A percentile compares a stretch with the other conserved stretches of the same genome.
Evolutionary conservation across 306 rosid genomes (phyloP).

Genomic region (Casuarina glauca): DNA sequence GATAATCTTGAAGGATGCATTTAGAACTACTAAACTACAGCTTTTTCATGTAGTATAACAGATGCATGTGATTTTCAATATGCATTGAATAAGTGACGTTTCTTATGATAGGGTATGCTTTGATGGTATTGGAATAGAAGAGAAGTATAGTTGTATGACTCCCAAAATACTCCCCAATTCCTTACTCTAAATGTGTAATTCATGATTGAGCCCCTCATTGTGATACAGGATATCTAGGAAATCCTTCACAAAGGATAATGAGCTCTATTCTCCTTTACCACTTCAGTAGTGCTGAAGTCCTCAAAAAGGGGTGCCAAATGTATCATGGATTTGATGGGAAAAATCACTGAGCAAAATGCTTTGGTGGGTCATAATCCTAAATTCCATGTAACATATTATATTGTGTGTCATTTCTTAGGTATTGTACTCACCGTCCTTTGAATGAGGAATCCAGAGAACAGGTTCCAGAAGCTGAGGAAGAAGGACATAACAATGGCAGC

Average conservation of each 20-base stretch:
- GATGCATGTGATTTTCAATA: neutral
- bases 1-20: neutral
- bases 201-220: too few species aligned
- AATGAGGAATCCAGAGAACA: slow-evolving; percentile 58
- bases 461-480: slow-evolving; percentile 57
- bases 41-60: neutral
- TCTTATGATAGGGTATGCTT: too few species aligned
- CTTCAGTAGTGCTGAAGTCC: neutral
- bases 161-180: too few species aligned
- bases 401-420: neutral
- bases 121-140: too few species aligned
- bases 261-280: neutral
- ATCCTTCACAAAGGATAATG: too few species aligned
- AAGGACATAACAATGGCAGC: slow-evolving; percentile 56
- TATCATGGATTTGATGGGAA: neutral
- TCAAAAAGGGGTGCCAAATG: too few species aligned
- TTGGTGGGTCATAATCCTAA: neutral
- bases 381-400: neutral
- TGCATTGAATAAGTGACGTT: too few species aligned
- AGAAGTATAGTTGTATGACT: too few species aligned
- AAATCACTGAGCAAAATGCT: neutral
- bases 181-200: too few species aligned
- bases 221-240: too few species aligned
- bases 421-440: slow-evolving; percentile 41
- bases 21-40: neutral